phyloP scores from a whole-genome alignment of 2,329 filamentous ascomycete species.

The Microcyclosporella mali region DNA sequence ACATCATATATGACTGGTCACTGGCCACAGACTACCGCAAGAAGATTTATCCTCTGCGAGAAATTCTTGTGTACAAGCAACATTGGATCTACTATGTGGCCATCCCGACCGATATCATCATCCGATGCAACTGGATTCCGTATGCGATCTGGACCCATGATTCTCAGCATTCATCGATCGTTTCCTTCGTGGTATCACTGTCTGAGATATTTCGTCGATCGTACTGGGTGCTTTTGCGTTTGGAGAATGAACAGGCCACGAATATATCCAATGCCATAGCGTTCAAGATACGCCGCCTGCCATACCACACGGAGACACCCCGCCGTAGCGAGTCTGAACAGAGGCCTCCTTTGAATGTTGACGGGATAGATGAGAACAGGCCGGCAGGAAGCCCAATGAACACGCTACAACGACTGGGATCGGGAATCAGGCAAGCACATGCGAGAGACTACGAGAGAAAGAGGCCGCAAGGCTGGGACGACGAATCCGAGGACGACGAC shows the following conservation, averaged over 20 bases:
- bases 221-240: conserved; percentile 86
- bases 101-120: conserved; percentile 73
- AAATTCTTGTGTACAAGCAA: conserved; percentile 64
- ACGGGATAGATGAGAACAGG: background rate
- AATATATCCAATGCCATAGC: conserved; percentile 57
- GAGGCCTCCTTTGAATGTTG: background rate
- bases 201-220: conserved; percentile 78
- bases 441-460: conserved; percentile 1
- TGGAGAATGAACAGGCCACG: conserved; percentile 95
- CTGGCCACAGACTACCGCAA: conserved; percentile 67
- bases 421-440: conserved; percentile 2
- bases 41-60: conserved; percentile 52
- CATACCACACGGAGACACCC: conserved; percentile 11
- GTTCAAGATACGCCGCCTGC: conserved; percentile 13
- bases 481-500: too few species aligned
- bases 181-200: conserved; percentile 72
- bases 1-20: conserved; percentile 86
- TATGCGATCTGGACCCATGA: conserved; percentile 79
- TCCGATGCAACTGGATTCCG: conserved; percentile 92
- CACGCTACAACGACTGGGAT: conserved; percentile 1
- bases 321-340: background rate
- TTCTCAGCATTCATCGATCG: conserved; percentile 72
- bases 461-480: background rate
- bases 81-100: conserved; percentile 80
- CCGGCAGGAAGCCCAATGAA: background rate